Conservation (phyloP, 1,139 yeast species). For the Debaryomyces fabryi region DNA sequence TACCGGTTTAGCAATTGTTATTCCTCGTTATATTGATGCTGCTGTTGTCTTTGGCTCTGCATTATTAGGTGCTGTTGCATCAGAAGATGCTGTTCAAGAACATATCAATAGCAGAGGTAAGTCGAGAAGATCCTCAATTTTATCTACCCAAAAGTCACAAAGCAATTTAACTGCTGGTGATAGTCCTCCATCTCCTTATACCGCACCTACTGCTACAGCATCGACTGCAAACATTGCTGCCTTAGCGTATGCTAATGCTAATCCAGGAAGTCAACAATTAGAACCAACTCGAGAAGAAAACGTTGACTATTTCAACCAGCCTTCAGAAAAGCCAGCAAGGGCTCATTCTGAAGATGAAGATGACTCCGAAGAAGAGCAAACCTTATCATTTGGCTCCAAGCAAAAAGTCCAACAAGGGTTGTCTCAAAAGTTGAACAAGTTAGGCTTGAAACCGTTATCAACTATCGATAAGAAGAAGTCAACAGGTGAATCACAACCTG, state of each 20-base stretch:
- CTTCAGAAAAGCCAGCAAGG: conserved; percentile 19
- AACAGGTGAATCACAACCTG: conserved; percentile 29
- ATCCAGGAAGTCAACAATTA: conserved; percentile 48
- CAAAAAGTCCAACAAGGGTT: conserved; percentile 52
- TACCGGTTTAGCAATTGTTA: conserved; percentile 88
- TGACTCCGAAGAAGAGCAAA: conserved; percentile 46
- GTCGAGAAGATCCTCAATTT: conserved; percentile 42
- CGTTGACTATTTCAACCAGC: conserved; percentile 49
- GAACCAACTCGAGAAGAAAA: conserved; percentile 53
- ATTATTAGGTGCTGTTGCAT: conserved; percentile 91
- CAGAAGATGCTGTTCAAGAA: conserved; percentile 56
- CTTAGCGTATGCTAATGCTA: conserved; percentile 47
- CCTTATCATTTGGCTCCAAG: conserved; percentile 63
- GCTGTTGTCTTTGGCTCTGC: conserved; percentile 98
- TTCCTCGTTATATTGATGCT: conserved; percentile 93
- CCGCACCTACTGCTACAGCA: conserved; percentile 73
- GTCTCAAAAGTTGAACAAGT: conserved; percentile 39
- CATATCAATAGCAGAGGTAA: conserved; percentile 36
- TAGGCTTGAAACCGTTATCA: conserved; percentile 46
- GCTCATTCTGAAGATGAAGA: conserved; percentile 28
- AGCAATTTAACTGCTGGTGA: conserved; percentile 17
- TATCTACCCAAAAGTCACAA: conserved; percentile 37
- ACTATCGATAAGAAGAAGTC: conserved; percentile 22
- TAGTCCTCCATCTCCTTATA: conserved; percentile 64
- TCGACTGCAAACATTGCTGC: conserved; percentile 59